phyloP scores from a whole-genome alignment of 495 filamentous ascomycete species.

The Gamarada debralockiae region DNA sequence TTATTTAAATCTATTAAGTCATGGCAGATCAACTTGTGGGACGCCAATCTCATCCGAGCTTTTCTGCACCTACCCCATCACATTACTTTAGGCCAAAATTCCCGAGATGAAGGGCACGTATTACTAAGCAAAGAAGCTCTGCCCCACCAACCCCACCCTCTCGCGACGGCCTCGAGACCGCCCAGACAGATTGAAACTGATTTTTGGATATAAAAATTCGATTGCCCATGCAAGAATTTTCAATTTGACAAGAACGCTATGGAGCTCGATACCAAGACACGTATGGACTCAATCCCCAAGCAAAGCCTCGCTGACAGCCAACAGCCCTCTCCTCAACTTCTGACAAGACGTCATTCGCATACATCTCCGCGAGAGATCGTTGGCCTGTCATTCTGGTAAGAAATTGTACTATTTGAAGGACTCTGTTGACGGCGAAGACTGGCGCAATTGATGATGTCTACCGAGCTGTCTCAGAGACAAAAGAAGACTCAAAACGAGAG shows the following conservation, averaged over 20 bases:
- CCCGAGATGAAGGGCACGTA: too few relatives aligned
- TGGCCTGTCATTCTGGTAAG: constrained; percentile 92
- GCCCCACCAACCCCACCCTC: too few relatives aligned
- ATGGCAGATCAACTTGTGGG: too few relatives aligned
- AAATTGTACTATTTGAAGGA: background rate
- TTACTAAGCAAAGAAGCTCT: too few relatives aligned
- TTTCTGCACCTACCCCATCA: too few relatives aligned
- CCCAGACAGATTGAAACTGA: too few relatives aligned
- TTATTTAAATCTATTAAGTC: too few relatives aligned
- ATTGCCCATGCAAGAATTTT: too few relatives aligned
- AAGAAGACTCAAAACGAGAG: constrained; percentile 56
- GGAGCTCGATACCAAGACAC: constrained; percentile 61
- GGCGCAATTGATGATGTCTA: constrained; percentile 93
- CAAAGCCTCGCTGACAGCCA: constrained; percentile 2
- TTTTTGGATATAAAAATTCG: too few relatives aligned
- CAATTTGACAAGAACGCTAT: constrained; percentile 31
- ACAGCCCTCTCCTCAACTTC: constrained; percentile 74
- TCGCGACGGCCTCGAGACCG: too few relatives aligned
- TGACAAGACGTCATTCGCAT: constrained; percentile 85
- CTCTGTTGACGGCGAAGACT: constrained; percentile 52
- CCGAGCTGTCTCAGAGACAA: constrained; percentile 59
- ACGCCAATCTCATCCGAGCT: too few relatives aligned
- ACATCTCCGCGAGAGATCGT: constrained; percentile 71
- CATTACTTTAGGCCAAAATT: too few relatives aligned
- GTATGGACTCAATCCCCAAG: constrained; percentile 34